Percentiles rank a stretch among this genome's conserved stretches.
Evolutionary conservation across 495 filamentous ascomycete genomes (phyloP).

Genomic region (Umbilicaria muhlenbergii): DNA sequence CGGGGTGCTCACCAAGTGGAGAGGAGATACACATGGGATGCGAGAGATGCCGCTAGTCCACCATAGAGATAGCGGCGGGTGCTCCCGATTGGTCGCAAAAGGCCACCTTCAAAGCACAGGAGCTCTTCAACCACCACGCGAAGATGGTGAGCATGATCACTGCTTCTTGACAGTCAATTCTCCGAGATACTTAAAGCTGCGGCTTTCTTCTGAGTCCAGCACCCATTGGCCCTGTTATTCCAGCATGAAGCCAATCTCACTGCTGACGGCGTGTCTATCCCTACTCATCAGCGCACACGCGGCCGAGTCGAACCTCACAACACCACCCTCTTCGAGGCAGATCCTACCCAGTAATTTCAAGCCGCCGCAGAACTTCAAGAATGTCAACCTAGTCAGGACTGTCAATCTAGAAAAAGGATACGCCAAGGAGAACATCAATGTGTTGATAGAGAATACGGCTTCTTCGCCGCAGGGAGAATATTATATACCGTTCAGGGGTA

Average conservation of each 20-base stretch:
- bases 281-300: constrained; percentile 10
- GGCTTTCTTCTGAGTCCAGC: background rate
- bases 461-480: constrained; percentile 70
- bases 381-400: constrained; percentile 76
- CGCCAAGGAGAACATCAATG: constrained; percentile 77
- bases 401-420: constrained; percentile 89
- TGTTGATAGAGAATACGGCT: constrained; percentile 77
- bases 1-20: too few relatives aligned
- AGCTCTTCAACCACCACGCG: too few relatives aligned
- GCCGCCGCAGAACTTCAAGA: constrained; percentile 80
- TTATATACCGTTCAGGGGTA: constrained; percentile 67
- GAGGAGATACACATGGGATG: too few relatives aligned
- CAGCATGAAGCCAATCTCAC: constrained; percentile 18
- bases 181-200: too few relatives aligned
- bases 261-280: constrained; percentile 14
- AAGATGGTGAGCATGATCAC: too few relatives aligned
- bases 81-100: too few relatives aligned
- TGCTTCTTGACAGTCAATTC: too few relatives aligned
- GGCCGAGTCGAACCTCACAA: constrained; percentile 19
- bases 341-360: constrained; percentile 58
- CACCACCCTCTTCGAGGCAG: constrained; percentile 28
- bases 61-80: too few relatives aligned
- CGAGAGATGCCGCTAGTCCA: too few relatives aligned
- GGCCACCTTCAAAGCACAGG: too few relatives aligned
- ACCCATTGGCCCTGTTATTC: background rate